Base-by-base conservation (phyloP, 2,329 filamentous ascomycete species). In the Exserohilum turcica region DNA sequence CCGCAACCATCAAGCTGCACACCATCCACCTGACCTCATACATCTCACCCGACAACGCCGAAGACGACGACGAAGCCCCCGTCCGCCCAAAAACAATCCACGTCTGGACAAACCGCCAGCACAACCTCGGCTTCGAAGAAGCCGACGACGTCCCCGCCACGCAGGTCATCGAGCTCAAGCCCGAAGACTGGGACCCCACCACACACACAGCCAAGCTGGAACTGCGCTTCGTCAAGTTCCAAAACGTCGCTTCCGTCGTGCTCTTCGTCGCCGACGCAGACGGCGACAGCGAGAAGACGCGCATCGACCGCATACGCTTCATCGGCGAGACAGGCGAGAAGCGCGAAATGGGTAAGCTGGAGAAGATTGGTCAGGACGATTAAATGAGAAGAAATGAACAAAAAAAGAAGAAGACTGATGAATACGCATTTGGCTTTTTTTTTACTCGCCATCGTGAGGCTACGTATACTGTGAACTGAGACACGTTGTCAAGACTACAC, bases 201-300 rank as follows among this genome's bases (percentile, higher is more conserved):
- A 81, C 79, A 2, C 76, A 75, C 15, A 82, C 80, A 1, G 80
- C 79, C 15, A 81, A 79, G 67, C 63, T 81, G 24, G 79, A 81
- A 75, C 78, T 97, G 66, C 89, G 92, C 12, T 97, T 93, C 70
- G 94, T 99, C 77, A 97, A 97, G 79, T 99, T 97, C 80, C 94
- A 97, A 78, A 95, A 92, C 71, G 89, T 97, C 48, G 89, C 86
- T 54, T 94, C 87, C 57, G 72, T 99, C 65, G 88, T 96, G 15
- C 66, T 99, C 9, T 99, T 97, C 74, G 87, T 99, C 29, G 89
- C 90, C 48, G 88, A 95, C 71, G 78, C 77, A 3, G 92, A 92
- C 2, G 90, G 93, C 48, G 88, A 91, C 45, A 85, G 87, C 37
- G 92, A 97, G 72, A 92, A 90, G 79, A 88, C 94, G 52, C 86